Evolutionary conservation across 2,329 filamentous ascomycete genomes (phyloP), one percentile per base, ranked within the genome.

Genomic region (Dactylellina drechsleri): DNA sequence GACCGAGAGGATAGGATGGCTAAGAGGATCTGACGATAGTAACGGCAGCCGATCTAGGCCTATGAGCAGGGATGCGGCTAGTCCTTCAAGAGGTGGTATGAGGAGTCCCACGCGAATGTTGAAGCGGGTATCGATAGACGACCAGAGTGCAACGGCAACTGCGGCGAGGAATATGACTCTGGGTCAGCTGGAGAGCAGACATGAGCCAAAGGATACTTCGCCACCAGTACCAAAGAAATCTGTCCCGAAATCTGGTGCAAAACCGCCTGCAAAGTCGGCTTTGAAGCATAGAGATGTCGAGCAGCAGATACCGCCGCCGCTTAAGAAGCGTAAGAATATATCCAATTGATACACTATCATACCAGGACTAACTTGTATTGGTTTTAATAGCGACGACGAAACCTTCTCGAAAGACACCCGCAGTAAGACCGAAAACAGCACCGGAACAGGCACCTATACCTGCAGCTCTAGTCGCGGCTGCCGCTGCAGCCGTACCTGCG

Each of bases 1-100:
- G 72, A 65, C 65, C 1, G 72, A 76, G 57, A 67, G 71, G 64
- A 75, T 75, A 41, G 71, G 71, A 2, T 75, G 71, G 71, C 45
- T 75, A 18, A 54, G 72, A 50, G 70, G 58, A 2, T 36, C 16
- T 16, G 62, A 67, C 20, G 64, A 65, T 23, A 62, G 66, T 41
- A 31, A 28, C 10, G 47, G 56, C 6, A 74, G 70, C 53, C 50
- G 61, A 31, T 47, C 52, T 49, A 31, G 70, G 31, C 70, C 70
- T 28, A 54, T 60, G 6, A 74, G 70, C 23, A 67, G 70, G 43
- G 70, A 74, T n/a, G 43, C 45, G 1, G 59, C 49, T 2, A 61
- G 41, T 47, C 40, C 56, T 20, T 28, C 47, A 26, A 49, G 54
- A 10, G 15, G 28, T 15, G 36, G 23, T 12, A 28, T 47, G 36